Percentiles rank a stretch among this genome's conserved stretches.
Conservation (phyloP, 768 basidiomycete species). For the Phlebiopsis flavidoalba region DNA sequence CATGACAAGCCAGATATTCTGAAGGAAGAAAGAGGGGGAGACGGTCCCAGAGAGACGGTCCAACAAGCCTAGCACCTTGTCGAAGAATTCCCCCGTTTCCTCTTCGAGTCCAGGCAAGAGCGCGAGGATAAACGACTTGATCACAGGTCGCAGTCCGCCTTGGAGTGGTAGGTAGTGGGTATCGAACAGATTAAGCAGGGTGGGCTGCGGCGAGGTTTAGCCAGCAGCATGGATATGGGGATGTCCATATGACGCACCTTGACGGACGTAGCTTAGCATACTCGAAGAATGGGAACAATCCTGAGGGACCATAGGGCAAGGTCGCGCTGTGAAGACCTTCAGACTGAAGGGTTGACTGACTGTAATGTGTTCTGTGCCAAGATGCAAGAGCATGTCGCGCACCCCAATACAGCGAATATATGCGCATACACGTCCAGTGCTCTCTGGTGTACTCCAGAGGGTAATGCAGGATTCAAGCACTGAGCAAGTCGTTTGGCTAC, state of each 20-base stretch:
- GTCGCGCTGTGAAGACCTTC: conserved; percentile 85
- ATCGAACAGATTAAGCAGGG: conserved; percentile 88
- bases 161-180: conserved; percentile 88
- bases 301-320: conserved; percentile 91
- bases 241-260: conserved; percentile 47
- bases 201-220: conserved; percentile 46
- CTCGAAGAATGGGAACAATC: conserved; percentile 97
- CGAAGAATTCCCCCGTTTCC: conserved; percentile 96
- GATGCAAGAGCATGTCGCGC: conserved; percentile 24
- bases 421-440: conserved; percentile 94
- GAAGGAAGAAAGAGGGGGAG: conserved; percentile 86
- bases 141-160: conserved; percentile 74
- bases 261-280: conserved; percentile 98
- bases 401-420: conserved; percentile 87
- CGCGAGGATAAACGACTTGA: conserved; percentile 92
- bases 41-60: conserved; percentile 82
- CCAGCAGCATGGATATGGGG: neutral
- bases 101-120: conserved; percentile 95
- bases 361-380: neutral
- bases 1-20: conserved; percentile 93
- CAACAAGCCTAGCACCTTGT: conserved; percentile 75
- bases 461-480: conserved; percentile 96
- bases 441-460: conserved; percentile 94
- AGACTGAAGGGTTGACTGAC: conserved; percentile 43
- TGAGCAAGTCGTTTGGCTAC: conserved; percentile 94